Evolutionary conservation across 163 green algal genomes (phyloP), one percentile per base, ranked within the genome.

Genomic region (Picocystis sp.): DNA sequence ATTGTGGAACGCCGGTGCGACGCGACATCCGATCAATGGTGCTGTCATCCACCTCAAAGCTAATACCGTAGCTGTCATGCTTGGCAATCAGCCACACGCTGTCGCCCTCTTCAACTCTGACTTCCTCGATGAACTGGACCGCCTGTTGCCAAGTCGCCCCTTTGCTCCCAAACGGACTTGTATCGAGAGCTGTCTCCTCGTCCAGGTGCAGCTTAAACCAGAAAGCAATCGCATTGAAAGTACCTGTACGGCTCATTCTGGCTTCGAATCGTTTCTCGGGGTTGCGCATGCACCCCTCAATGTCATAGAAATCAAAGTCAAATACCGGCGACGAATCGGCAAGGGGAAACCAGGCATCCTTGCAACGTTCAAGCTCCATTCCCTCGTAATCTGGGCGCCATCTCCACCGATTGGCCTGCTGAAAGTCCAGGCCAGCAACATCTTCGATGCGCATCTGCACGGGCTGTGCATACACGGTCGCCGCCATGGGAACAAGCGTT

Each of bases 161-260:
- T 54, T 73, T 58, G 15, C 13, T 45, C 15, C 11, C 43, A 45
- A 83, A 77, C 0, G 79, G 79, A 50, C 58, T 73, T 46, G 69
- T 86, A 61, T 48, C 74, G 11, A 88, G 65, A 2, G 3, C 50
- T 1, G 50, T 71, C 43, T 77, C 62, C 41, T 81, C 62, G 47
- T 86, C 76, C 57, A 87, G 52, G 13, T 83, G 52, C 22, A 90
- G 68, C 41, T 83, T 70, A 54, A 88, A 90, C 79, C 79, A 90
- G 29, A 85, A 82, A 15, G 81, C 77, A 17, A 90, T 58, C 10
- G 76, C 77, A 53, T 86, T 90, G 54, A 69, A 76, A 6, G 76
- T 61, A 10, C 76, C 76, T 12, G 43, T 23, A 9, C 52, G 10
- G 14, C 46, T 64, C 14, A 75, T 53, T 2, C 25, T 43, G 9